Evolutionary conservation across 495 filamentous ascomycete genomes (phyloP), one percentile per base, ranked within the genome.

Genomic region (Penicillium manginii): DNA sequence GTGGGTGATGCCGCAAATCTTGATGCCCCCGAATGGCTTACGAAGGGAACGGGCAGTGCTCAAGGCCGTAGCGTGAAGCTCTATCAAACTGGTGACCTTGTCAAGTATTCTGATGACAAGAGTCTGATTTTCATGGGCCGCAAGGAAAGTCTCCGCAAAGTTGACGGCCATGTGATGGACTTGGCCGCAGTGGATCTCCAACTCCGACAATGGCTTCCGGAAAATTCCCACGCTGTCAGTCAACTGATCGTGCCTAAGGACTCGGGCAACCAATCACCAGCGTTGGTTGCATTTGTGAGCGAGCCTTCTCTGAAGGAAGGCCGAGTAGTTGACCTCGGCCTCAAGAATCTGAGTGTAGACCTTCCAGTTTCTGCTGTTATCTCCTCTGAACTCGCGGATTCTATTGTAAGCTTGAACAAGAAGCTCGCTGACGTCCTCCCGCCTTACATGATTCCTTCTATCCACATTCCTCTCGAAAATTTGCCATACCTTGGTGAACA

Each of bases 401-500:
- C 59, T 9, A 47, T 71, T 23, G 60, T 58, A 32, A 61, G 61
- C 21, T 61, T 73, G 15, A 62, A 68, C 60, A 73, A 71, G 39
- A 66, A 68, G 26, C 52, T 67, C 15, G 50, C 54, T 4, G 71
- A 72, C 57, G 60, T 62, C n/a, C 60, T 72, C 1, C 68, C 71
- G 9, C 65, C 68, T 5, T 73, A 75, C 53, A 75, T 77, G 74
- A 57, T 65, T 15, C 74, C 72, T 0, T 66, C 62, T 18, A 47
- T 47, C 45, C 26, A 47, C 21, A 47, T 47, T 12, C 57, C 68
- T 2, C 23, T 74, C 18, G 55, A 66, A 31, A 59, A 60, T 31
- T 33, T 71, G 6, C 65, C 69, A 2, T 58, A 40, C 8, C 22
- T 50, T 11, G 46, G 45, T 5, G 45, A 47, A 12, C 19, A 47